Conservation (phyloP, 257 asterid genomes). For the Prunella vulgaris region DNA sequence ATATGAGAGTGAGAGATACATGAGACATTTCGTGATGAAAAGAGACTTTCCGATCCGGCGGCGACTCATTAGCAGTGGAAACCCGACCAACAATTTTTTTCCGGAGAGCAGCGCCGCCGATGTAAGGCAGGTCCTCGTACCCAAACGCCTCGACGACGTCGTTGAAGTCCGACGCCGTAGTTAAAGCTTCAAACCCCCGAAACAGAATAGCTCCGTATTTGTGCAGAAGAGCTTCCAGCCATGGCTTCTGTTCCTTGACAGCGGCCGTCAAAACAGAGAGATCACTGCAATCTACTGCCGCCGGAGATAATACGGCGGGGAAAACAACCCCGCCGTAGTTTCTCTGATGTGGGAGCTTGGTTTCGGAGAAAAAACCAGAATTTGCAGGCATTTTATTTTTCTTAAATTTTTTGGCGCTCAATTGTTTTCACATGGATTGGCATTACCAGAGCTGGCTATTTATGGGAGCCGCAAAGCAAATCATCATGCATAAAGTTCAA, state of each 20-base stretch:
- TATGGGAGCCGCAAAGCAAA: not conserved
- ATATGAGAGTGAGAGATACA: too few relatives aligned
- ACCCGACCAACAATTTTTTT: conserved; percentile 78
- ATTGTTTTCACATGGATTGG: not conserved
- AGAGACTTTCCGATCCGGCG: conserved; percentile 80
- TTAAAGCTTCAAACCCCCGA: conserved; percentile 46
- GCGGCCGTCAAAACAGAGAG: conserved; percentile 32
- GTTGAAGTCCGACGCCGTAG: conserved; percentile 69
- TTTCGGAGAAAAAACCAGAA: conserved; percentile 39
- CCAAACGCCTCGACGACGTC: conserved; percentile 81
- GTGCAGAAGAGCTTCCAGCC: conserved; percentile 55
- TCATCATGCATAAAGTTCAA: conserved; percentile 20
- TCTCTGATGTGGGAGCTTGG: conserved; percentile 55
- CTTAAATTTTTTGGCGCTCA: not conserved
- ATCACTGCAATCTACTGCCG: not conserved
- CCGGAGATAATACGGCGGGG: conserved; percentile 57
- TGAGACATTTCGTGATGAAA: conserved; percentile 91
- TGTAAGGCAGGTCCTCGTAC: conserved; percentile 74
- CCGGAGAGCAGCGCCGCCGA: conserved; percentile 91
- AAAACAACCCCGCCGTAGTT: conserved; percentile 41
- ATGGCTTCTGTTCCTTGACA: conserved; percentile 44
- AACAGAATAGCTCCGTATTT: conserved; percentile 66
- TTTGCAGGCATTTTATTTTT: conserved; percentile 33
- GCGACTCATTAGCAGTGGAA: conserved; percentile 83
- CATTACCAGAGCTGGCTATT: not conserved